A percentile compares a stretch with the other conserved stretches of the same genome.
Conservation (phyloP, 345 rosid species). For the Chamaenerion angustifolium region DNA sequence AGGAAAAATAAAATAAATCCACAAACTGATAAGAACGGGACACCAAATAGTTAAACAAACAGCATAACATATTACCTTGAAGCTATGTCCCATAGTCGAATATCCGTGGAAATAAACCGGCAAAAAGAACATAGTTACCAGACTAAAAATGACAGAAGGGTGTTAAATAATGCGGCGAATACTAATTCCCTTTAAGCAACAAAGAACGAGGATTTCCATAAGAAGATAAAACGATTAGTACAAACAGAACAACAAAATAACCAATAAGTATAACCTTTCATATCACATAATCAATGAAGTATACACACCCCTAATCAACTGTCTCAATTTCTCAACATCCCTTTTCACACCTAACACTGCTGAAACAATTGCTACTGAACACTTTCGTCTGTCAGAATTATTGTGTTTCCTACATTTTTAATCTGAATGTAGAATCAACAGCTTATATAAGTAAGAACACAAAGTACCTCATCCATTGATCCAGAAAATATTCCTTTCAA, state of each 20-base stretch:
- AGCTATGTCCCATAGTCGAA: slow-evolving; percentile 91
- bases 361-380: too few relatives aligned
- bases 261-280: not conserved
- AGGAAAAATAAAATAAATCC: not conserved
- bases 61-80: slow-evolving; percentile 35
- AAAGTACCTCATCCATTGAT: slow-evolving; percentile 82
- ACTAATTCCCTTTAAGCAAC: too few relatives aligned
- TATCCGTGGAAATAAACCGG: slow-evolving; percentile 38
- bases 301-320: not conserved
- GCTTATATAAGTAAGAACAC: too few relatives aligned
- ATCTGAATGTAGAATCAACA: too few relatives aligned
- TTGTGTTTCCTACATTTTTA: too few relatives aligned
- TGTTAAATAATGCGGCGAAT: not conserved
- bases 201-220: not conserved
- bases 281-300: not conserved
- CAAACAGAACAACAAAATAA: not conserved
- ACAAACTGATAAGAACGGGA: not conserved
- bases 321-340: not conserved
- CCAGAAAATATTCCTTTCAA: slow-evolving; percentile 83
- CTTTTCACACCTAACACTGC: not conserved
- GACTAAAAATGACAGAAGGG: slow-evolving; percentile 2
- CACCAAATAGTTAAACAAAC: not conserved
- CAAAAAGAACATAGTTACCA: not conserved
- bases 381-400: too few relatives aligned
- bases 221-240: not conserved